Evolutionary conservation across 352 stramenopile species (phyloP), one percentile per base, ranked within the genome.

Genomic region (Phytophthora ramorum): DNA sequence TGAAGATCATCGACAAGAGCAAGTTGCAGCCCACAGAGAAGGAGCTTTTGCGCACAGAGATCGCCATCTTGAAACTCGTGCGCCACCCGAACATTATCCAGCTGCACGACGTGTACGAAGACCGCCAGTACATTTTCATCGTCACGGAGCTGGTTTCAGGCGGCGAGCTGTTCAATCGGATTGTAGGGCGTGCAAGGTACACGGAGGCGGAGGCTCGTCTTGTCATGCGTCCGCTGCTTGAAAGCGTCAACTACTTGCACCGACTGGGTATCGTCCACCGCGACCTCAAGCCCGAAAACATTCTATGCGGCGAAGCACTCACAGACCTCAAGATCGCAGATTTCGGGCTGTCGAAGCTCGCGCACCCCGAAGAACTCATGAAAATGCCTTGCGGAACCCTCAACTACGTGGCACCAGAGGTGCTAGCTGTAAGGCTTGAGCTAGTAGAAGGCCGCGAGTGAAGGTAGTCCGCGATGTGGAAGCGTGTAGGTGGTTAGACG

Each of bases 141-240:
- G 96, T 99, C 26, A 99, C 98, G 73, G 98, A 99, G 73, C 83
- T 99, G 0, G 82, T 99, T 2, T 78, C 80, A 7, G 97, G 97
- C n/a, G 97, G 97, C 14, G 97, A 99, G 66, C 72, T 99, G 6
- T 99, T 99, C 76, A 97, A 99, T 76, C 85, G 92, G 4, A 99
- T 99, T 63, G 93, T 98, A 0, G 86, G 90, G 1, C 76, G 87
- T 3, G 81, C 83, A 24, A 66, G 87, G 44, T 97, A 97, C 60
- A 96, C 88, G 2, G 93, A 98, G 72, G 75, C 85, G 2, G 89
- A 98, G 54, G 93, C 93, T 6, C 86, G 89, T 7, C 78, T 84
- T 9, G 85, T 98, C 24, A 96, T 98, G 75, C 66, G 80, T 28
- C 92, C 91, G 17, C 69, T 98, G 28, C 80, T 97, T 16, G 91